Evolutionary conservation across 1,284 basidiomycete genomes (phyloP), one percentile per base, ranked within the genome.

Genomic region (Paramarasmius palmivorus): DNA sequence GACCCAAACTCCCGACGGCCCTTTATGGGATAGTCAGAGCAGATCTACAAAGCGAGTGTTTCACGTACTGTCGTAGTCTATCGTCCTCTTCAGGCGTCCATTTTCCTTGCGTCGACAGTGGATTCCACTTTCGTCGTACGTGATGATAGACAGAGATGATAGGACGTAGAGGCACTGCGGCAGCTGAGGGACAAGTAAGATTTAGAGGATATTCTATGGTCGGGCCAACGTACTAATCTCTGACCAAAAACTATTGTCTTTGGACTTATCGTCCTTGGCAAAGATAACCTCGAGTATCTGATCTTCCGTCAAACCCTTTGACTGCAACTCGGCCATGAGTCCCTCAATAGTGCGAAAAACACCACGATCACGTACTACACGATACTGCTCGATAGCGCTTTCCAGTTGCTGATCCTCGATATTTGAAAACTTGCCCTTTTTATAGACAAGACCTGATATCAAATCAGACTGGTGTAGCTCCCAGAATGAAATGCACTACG

Each of bases 81-180:
- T 73, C 76, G 65, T 94, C 91, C 64, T 94, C 88, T 7, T 81
- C 74, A 8, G 73, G 62, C 45, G 74, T 75, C 92, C 91, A 94
- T 57, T 79, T 78, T 0, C 91, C 91, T 65, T 85, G 82, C 52
- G 76, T 75, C 48, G 80, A 79, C 54, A 84, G 66, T 2, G 89
- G 88, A 64, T 93, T 85, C 57, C 82, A 81, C 4, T 73, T 72
- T 53, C 92, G 74, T 45, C 86, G 81, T 46, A 92, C 80, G 64
- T 91, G 82, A 61, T 93, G 89, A 65, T 92, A 93, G 4, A 93
- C 85, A 20, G 90, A 85, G 42, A 87, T 84, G 54, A 93, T 82
- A 2, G 90, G 88, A 9, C 92, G 83, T 57, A 84, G 75, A 45
- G 87, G 83, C 37, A 93, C 73, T 17, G 87, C 79, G 44, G 76